These are phyloP conservation scores for Achlya hypogyna DNA, from an alignment of 352 stramenopile species.

Conservation along the genomic window DNA sequence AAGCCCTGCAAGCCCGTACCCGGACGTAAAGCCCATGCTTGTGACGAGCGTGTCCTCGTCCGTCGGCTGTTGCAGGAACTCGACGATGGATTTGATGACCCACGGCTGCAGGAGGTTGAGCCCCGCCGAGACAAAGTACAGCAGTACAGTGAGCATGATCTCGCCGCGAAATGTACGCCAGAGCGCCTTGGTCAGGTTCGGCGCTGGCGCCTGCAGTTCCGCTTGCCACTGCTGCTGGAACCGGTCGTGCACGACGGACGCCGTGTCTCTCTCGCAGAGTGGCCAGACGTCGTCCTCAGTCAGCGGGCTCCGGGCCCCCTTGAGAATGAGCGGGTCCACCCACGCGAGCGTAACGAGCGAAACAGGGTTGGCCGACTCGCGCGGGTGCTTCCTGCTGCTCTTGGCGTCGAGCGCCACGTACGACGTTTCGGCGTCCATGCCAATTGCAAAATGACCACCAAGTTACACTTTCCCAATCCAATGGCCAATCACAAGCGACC, in stretches of 20 bases:
- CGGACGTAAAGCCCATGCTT: conserved; percentile 31
- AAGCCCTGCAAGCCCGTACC: conserved; percentile 35
- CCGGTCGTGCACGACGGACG: background rate
- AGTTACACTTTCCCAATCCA: background rate
- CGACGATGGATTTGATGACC: conserved; percentile 33
- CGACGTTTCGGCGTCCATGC: background rate
- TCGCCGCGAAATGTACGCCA: background rate
- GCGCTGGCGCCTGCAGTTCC: background rate
- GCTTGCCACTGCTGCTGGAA: background rate
- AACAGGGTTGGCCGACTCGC: background rate
- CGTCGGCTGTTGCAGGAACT: conserved; percentile 25
- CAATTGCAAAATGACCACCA: background rate
- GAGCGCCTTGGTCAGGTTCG: background rate
- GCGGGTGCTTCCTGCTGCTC: background rate
- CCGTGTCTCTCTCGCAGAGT: background rate
- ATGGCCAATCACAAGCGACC: background rate
- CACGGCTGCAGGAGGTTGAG: background rate
- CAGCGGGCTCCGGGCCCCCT: background rate
- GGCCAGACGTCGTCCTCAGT: background rate
- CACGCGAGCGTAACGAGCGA: background rate
- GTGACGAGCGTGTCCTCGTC: background rate
- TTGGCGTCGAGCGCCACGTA: background rate
- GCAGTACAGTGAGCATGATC: conserved; percentile 1
- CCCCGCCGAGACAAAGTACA: background rate
- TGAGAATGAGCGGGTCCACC: background rate